phyloP scores from a whole-genome alignment of 306 rosid species.

The Cucurbita pepo region DNA sequence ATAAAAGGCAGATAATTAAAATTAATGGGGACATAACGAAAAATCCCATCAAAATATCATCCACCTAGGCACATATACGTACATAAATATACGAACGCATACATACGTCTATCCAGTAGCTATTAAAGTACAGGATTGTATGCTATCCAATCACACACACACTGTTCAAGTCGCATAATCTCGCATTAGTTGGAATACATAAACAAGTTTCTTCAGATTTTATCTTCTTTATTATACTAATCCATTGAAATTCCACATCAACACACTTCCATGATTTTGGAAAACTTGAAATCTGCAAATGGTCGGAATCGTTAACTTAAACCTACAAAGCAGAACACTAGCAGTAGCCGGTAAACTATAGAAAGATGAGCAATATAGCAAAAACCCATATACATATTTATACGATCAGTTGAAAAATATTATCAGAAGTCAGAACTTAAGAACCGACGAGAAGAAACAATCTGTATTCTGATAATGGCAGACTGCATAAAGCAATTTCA shows the following conservation, averaged over 20 bases:
- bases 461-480: not conserved
- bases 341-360: not conserved
- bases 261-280: not conserved
- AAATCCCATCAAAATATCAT: not conserved
- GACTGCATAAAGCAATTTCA: not conserved
- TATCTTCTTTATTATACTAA: not conserved
- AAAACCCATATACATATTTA: not conserved
- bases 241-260: not conserved
- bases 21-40: not conserved
- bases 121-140: not conserved
- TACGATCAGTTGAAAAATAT: not conserved
- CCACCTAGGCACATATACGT: not conserved
- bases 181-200: not conserved
- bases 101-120: not conserved
- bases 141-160: not conserved
- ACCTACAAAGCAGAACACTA: not conserved
- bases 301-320: not conserved
- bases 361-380: not conserved
- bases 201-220: not conserved
- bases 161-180: not conserved
- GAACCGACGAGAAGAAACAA: not conserved
- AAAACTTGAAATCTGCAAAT: not conserved
- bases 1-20: not conserved
- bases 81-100: not conserved
- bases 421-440: not conserved